Conservation (phyloP, 306 rosid genomes). For the Hylodesmum podocarpum region DNA sequence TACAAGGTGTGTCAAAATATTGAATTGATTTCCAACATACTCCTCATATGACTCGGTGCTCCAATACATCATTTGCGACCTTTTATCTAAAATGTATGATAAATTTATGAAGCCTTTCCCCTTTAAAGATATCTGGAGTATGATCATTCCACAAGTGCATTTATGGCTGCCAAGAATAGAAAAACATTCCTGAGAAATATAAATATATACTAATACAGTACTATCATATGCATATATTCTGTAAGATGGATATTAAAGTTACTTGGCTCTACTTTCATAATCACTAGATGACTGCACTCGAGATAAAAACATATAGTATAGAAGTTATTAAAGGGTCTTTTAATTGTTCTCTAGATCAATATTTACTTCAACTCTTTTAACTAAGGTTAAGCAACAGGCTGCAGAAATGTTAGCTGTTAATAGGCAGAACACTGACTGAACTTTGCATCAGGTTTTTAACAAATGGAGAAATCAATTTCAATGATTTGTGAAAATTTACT, state of each 20-base stretch:
- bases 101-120: background rate
- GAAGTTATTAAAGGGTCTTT: background rate
- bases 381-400: background rate
- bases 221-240: constrained; percentile 7
- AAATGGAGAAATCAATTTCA: background rate
- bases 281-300: background rate
- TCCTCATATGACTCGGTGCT: constrained; percentile 30
- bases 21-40: constrained; percentile 31
- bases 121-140: background rate
- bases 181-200: background rate
- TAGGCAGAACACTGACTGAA: background rate
- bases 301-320: background rate
- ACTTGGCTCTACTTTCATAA: background rate
- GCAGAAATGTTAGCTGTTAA: background rate
- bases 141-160: constrained; percentile 17
- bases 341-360: background rate
- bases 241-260: background rate
- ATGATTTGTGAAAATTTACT: background rate
- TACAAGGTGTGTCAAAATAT: constrained; percentile 30
- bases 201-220: background rate
- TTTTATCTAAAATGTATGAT: background rate
- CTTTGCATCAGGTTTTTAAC: background rate
- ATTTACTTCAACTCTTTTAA: background rate
- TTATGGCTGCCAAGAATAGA: constrained; percentile 35
- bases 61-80: constrained; percentile 5